phyloP scores from a whole-genome alignment of 2,329 filamentous ascomycete genomes.

The Diaporthe velutina region DNA sequence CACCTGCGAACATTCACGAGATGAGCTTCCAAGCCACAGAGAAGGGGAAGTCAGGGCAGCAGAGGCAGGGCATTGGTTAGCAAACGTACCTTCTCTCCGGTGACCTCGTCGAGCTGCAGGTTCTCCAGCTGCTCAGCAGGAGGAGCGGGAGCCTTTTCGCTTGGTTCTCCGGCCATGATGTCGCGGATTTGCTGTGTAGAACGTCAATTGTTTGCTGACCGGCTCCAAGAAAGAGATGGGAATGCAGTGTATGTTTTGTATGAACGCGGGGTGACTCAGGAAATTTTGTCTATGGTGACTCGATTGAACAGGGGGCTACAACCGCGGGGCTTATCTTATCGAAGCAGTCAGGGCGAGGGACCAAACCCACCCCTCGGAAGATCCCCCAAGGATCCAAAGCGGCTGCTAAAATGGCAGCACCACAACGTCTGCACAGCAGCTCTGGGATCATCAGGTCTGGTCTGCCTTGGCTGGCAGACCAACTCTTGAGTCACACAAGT shows the following conservation, averaged over 20 bases:
- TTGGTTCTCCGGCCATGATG: slow-evolving; percentile 42
- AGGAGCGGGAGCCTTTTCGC: slow-evolving; percentile 44
- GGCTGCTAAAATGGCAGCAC: background rate
- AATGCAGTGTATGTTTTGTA: background rate
- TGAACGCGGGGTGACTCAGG: slow-evolving; percentile 32
- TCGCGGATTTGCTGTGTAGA: slow-evolving; percentile 4
- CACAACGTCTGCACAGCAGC: background rate
- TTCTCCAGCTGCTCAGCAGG: slow-evolving; percentile 72
- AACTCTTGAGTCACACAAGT: background rate
- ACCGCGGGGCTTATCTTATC: slow-evolving; percentile 37
- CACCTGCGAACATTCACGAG: slow-evolving; percentile 52
- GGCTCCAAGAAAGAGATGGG: background rate
- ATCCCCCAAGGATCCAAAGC: background rate
- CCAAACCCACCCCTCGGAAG: background rate
- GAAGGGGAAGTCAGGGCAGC: background rate
- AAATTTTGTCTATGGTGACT: slow-evolving; percentile 33
- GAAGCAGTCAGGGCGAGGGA: background rate
- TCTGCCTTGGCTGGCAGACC: background rate
- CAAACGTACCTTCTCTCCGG: slow-evolving; percentile 75
- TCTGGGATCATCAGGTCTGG: background rate
- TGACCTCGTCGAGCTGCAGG: slow-evolving; percentile 90
- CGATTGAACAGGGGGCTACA: slow-evolving; percentile 6
- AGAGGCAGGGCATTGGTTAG: background rate
- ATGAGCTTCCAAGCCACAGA: slow-evolving; percentile 18
- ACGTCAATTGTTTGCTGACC: slow-evolving; percentile 32